Conservation (phyloP, 768 basidiomycete genomes). For the Russula olivacea region DNA sequence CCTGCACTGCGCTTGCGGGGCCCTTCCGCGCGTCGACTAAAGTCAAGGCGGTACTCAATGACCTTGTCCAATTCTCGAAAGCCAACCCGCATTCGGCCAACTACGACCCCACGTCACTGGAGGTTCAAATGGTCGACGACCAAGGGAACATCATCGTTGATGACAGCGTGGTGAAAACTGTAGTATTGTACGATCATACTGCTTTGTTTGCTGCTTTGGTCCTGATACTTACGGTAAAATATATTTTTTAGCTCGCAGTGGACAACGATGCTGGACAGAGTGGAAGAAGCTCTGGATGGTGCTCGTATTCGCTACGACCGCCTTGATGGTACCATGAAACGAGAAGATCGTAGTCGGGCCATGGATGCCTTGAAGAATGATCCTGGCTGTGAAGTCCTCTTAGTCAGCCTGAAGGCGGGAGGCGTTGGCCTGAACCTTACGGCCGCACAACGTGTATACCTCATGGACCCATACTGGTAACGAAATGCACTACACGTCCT, state of each 20-base stretch:
- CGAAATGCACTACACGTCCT: conserved; percentile 17
- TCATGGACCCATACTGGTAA: conserved; percentile 97
- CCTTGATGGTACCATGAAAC: conserved; percentile 96
- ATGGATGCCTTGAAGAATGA: conserved; percentile 92
- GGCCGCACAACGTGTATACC: conserved; percentile 85
- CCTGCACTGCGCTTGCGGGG: conserved; percentile 46
- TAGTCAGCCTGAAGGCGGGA: conserved; percentile 94
- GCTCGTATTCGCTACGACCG: conserved; percentile 84
- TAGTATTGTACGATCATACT: conserved; percentile 76
- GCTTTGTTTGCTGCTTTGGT: conserved; percentile 14
- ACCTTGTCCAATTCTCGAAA: conserved; percentile 75
- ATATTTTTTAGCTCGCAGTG: conserved; percentile 70
- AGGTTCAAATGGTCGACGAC: conserved; percentile 72
- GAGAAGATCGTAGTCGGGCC: conserved; percentile 84
- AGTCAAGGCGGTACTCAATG: conserved; percentile 72
- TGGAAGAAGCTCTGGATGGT: conserved; percentile 83
- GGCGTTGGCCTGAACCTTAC: conserved; percentile 97
- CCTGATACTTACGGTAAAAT: background rate
- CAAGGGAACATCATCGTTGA: conserved; percentile 63
- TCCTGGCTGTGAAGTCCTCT: conserved; percentile 84
- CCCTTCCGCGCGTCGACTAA: conserved; percentile 80
- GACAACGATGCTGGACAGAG: conserved; percentile 90
- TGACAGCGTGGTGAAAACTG: conserved; percentile 75
- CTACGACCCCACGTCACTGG: conserved; percentile 69
- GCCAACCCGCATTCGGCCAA: conserved; percentile 83